Conservation (phyloP, 1,284 basidiomycete species). For the Neotropicomus parvogracilis region DNA sequence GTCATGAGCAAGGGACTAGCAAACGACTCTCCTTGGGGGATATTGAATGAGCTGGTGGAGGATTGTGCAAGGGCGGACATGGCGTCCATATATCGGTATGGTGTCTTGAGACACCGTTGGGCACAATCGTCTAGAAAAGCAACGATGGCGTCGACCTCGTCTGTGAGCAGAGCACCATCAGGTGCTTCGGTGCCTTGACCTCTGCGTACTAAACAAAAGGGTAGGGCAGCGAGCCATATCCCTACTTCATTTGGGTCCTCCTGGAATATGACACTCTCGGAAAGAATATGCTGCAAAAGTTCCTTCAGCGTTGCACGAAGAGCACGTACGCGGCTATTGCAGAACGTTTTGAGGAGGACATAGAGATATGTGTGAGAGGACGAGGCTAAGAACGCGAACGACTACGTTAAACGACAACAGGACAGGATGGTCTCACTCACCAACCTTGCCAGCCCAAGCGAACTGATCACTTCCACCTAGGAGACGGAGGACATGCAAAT, state of each 20-base stretch:
- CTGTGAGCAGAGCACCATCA: constrained; percentile 52
- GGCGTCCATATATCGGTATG: constrained; percentile 86
- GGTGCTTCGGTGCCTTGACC: constrained; percentile 39
- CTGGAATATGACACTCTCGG: constrained; percentile 75
- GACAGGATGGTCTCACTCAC: constrained; percentile 38
- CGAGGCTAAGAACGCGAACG: constrained; percentile 31
- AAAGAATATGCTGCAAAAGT: constrained; percentile 62
- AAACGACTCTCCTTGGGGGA: constrained; percentile 24
- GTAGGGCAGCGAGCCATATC: constrained; percentile 71
- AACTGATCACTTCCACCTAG: constrained; percentile 75
- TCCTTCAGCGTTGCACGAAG: constrained; percentile 54
- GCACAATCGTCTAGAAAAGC: constrained; percentile 85
- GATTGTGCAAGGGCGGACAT: constrained; percentile 20
- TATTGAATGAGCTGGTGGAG: neutral
- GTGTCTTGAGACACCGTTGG: constrained; percentile 79
- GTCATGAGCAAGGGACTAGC: constrained; percentile 75
- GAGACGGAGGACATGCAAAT: constrained; percentile 77
- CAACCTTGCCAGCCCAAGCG: constrained; percentile 69
- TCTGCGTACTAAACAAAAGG: constrained; percentile 35
- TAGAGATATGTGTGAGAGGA: constrained; percentile 56
- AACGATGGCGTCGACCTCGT: constrained; percentile 61
- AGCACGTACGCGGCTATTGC: constrained; percentile 45
- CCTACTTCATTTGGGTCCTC: constrained; percentile 71
- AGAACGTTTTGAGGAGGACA: constrained; percentile 64
- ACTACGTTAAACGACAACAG: constrained; percentile 1